Conservation (phyloP, 768 basidiomycete genomes). For the Leccinellum rugosiceps region DNA sequence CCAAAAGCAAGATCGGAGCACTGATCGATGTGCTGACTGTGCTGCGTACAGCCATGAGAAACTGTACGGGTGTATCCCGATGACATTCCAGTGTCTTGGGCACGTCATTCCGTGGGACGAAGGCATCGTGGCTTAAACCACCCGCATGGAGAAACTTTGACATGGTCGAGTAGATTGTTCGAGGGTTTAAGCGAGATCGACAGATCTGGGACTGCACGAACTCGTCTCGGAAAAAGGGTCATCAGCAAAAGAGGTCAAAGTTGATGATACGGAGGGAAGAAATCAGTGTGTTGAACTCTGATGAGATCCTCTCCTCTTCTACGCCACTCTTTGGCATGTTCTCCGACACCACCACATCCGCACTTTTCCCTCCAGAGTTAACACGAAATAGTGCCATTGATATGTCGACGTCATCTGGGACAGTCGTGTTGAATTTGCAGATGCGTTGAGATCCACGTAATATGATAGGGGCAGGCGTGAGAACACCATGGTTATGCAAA, state of each 20-base stretch:
- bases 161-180: background rate
- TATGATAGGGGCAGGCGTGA: conserved; percentile 56
- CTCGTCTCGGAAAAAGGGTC: no score
- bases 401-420: conserved; percentile 68
- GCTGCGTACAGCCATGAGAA: no score
- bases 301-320: conserved; percentile 31
- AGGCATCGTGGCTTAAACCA: background rate
- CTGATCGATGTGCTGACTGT: background rate
- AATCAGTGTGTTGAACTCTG: conserved; percentile 54
- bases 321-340: conserved; percentile 67
- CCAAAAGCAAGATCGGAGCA: background rate
- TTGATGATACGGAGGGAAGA: conserved; percentile 63
- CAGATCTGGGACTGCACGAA: background rate
- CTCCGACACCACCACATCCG: conserved; percentile 82
- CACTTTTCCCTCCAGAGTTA: conserved; percentile 45
- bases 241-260: conserved; percentile 65
- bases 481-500: conserved; percentile 41
- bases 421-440: conserved; percentile 67
- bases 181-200: background rate
- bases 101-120: background rate
- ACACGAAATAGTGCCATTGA: conserved; percentile 81
- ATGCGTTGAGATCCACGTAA: conserved; percentile 71
- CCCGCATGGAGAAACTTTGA: background rate
- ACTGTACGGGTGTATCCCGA: no score
- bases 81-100: background rate